These are phyloP conservation scores for Rhodamnia rubescens DNA, from an alignment of 345 rosid species.

Conservation along the genomic window DNA sequence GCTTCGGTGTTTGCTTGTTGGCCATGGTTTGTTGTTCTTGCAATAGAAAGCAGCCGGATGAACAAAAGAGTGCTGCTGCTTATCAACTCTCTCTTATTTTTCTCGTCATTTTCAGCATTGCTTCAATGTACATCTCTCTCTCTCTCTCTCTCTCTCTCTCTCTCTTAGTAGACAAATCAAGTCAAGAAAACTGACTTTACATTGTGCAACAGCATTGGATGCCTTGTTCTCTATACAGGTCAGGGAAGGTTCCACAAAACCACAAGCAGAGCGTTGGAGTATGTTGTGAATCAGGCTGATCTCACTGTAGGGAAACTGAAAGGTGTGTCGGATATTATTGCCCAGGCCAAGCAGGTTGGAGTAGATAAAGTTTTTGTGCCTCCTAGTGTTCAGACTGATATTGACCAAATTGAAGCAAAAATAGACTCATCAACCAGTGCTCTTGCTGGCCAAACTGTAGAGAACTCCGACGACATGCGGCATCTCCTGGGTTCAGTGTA, in stretches of 20 bases:
- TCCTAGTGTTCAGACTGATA: constrained; percentile 71
- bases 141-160: not conserved
- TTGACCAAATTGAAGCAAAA: constrained; percentile 60
- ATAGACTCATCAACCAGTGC: constrained; percentile 43
- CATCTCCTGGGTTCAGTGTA: constrained; percentile 74
- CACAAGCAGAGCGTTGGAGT: constrained; percentile 56
- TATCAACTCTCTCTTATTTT: constrained; percentile 56
- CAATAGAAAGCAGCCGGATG: constrained; percentile 30
- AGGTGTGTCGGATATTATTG: constrained; percentile 57
- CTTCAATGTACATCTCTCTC: constrained; percentile 39
- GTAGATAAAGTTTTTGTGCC: constrained; percentile 72
- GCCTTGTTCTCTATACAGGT: constrained; percentile 62
- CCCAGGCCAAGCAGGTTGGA: constrained; percentile 53
- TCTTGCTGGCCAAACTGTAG: constrained; percentile 39
- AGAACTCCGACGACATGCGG: constrained; percentile 43
- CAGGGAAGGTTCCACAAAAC: constrained; percentile 62
- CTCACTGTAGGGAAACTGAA: constrained; percentile 40
- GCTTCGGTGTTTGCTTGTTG: constrained; percentile 57
- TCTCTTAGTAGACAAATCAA: not conserved
- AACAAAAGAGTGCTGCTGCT: constrained; percentile 58
- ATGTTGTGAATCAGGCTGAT: constrained; percentile 70
- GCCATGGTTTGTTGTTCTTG: constrained; percentile 32
- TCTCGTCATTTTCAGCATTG: constrained; percentile 54
- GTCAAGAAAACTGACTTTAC: not conserved
- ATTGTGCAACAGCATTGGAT: constrained; percentile 56